Evolutionary conservation across 2,329 filamentous ascomycete species (phyloP).

Genomic region (Pezicula neosporulosa): DNA sequence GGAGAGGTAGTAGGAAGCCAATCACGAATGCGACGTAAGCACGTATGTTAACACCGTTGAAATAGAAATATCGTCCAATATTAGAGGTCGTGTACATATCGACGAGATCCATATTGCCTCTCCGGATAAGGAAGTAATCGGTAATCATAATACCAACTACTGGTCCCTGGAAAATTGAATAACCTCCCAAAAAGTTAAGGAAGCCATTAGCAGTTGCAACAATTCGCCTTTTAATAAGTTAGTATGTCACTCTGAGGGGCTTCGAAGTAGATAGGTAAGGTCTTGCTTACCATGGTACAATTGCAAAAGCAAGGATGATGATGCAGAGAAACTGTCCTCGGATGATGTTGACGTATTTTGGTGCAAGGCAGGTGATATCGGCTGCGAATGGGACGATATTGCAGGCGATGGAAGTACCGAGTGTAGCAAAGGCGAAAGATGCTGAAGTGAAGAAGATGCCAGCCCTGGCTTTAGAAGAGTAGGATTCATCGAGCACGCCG

Average conservation of each 20-base stretch:
- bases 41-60: not conserved
- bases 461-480: not conserved
- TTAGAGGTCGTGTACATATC: conserved; percentile 31
- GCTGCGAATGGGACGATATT: conserved; percentile 27
- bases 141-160: conserved; percentile 31
- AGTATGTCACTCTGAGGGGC: too few species aligned
- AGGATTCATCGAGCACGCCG: not conserved
- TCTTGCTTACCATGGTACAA: conserved; percentile 34
- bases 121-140: conserved; percentile 32
- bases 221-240: conserved; percentile 27
- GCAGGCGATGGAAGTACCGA: conserved; percentile 35
- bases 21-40: conserved; percentile 17
- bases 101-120: conserved; percentile 22
- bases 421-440: conserved; percentile 14
- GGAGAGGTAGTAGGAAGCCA: conserved; percentile 16
- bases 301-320: conserved; percentile 36
- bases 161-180: conserved; percentile 29
- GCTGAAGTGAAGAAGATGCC: conserved; percentile 17
- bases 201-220: conserved; percentile 18
- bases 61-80: not conserved
- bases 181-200: conserved; percentile 2
- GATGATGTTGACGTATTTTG: conserved; percentile 44
- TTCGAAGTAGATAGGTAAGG: too few species aligned
- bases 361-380: conserved; percentile 40
- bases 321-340: conserved; percentile 38